Base-by-base conservation (phyloP, 2,329 filamentous ascomycete species). In the Penicillium concentricum region DNA sequence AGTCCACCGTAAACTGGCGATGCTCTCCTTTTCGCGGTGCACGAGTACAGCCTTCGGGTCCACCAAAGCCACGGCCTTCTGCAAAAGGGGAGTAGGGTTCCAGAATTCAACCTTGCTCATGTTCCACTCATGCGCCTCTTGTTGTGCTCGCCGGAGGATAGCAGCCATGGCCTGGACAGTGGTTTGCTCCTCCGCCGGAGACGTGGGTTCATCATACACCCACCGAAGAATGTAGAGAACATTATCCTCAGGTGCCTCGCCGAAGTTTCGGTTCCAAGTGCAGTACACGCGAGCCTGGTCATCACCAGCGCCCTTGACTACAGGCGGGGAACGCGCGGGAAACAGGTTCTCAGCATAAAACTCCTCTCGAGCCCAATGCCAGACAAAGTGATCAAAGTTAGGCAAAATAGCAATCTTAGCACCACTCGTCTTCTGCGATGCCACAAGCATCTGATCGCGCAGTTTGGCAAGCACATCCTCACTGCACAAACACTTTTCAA, bases 311-410 rank as follows among this genome's bases (percentile, higher is more conserved):
- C 92, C 92, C 67, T 89, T 88, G 53, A 89, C 77, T 0, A 77
- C 68, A 0, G 90, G 87, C 0, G 62, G 61, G 16, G 61, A 61
- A 6, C 70, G 70, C 18, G 78, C 76, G 2, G 81, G 78, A 62
- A 88, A 83, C 6, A 92, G 78, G 60, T 85, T 82, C 53, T 82
- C 80, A 5, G 83, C 84, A 68, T 93, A 87, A 72, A 89, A 94
- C 48, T 92, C 86, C 74, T 96, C 91, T 47, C 93, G 85, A 57
- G 87, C 85, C 71, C 91, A 85, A 72, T 93, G 88, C 91, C 91
- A 95, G 58, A 82, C 76, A 63, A 92, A 82, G 7, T 86, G 85
- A 55, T 87, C 83, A 58, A 84, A 73, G 66, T 91, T 84, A 0
- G 91, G 90, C 46, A 86, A 64, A 60, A 92, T 77, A 39, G 90